Evolutionary conservation across 305 asterid genomes (phyloP).

Genomic region (Fraxinus ornus): DNA sequence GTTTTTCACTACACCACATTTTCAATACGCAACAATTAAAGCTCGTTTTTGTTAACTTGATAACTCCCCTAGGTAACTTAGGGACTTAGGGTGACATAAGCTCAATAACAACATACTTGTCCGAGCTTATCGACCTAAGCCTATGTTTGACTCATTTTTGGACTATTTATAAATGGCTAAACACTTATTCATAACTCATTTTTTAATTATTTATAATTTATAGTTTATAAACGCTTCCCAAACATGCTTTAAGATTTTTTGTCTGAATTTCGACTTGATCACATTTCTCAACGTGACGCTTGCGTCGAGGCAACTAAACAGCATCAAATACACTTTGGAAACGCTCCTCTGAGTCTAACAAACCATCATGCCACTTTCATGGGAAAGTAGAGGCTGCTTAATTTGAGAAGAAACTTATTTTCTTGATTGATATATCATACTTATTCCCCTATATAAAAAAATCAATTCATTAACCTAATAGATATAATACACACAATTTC

Average conservation of each 20-base stretch:
- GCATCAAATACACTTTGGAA: background rate
- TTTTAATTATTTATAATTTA: too few relatives aligned
- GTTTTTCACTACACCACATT: too few relatives aligned
- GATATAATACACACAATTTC: background rate
- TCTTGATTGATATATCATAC: background rate
- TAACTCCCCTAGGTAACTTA: background rate
- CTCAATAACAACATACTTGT: background rate
- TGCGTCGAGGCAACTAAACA: background rate
- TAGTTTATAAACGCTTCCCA: too few relatives aligned
- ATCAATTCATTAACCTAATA: background rate
- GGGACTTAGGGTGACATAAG: background rate
- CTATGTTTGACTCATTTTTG: background rate
- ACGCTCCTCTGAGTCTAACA: constrained; percentile 5
- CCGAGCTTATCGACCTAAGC: background rate
- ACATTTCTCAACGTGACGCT: background rate
- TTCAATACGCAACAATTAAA: too few relatives aligned
- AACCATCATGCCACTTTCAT: constrained; percentile 17
- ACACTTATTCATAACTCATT: too few relatives aligned
- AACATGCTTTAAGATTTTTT: background rate
- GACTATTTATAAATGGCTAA: too few relatives aligned
- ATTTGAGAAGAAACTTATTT: constrained; percentile 3
- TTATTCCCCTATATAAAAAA: background rate
- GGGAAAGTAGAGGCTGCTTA: background rate
- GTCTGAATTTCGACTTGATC: background rate
- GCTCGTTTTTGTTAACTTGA: background rate